Evolutionary conservation across 139 green algal species (phyloP), one percentile per base, ranked within the genome.

Genomic region (Closterium sp.): DNA sequence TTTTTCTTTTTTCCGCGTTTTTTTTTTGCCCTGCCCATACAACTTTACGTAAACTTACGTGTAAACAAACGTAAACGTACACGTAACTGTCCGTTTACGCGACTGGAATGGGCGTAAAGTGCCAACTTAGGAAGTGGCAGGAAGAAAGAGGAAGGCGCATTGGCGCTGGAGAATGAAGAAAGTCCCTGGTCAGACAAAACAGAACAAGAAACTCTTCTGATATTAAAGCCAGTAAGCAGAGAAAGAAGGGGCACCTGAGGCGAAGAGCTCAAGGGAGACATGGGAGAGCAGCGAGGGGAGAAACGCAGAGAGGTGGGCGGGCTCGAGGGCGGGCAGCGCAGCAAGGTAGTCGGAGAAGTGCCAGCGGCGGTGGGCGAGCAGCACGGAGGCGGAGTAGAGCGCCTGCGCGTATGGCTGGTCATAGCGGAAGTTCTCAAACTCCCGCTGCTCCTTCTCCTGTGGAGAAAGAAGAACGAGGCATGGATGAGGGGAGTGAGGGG

Each of bases 331-430:
- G 34, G 33, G 55, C 23, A 88, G 28, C 31, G 90, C 89, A 19
- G 36, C 64, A 33, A 95, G 38, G 94, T 98, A 98, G 91, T 97
- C 93, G 1, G 96, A 87, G 10, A 98, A 88, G 35, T 96, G 96
- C 97, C 96, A 98, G 81, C 94, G 89, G 30, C 86, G 88, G 25
- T 93, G 90, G 87, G 97, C 95, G 23, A 94, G 83, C 88, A 95
- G 87, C 31, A 96, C 34, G 4, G 34, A 66, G 6, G 94, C 43
- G 34, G 69, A 84, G 92, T 98, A 98, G 93, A 98, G 95, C 2
- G 95, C 96, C 85, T 94, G 95, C 84, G 96, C 95, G 95, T 98
- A 98, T 0, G 97, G 96, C 95, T 98, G 97, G 88, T 97, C 93
- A 55, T 95, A 97, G 90, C 92, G 97, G 87, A 93, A 93, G 55